Evolutionary conservation across 208 protist species (phyloP).

Genomic region (Herpetomonas samuelpessoai): DNA sequence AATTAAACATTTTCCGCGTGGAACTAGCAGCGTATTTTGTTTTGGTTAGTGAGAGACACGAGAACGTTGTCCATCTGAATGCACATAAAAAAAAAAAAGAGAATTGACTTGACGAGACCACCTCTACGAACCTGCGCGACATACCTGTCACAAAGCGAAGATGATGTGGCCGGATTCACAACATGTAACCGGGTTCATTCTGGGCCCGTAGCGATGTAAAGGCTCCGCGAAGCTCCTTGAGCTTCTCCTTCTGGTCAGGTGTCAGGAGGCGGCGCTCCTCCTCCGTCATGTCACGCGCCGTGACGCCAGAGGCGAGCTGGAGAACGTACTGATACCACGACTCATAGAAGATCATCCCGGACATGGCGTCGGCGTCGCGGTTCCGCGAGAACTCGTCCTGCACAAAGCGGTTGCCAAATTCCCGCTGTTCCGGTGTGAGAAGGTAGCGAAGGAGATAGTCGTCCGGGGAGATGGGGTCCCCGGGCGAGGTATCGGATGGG

Average conservation of each 20-base stretch:
- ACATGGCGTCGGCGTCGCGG: constrained; percentile 57
- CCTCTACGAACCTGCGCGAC: neutral
- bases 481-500: neutral
- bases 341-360: constrained; percentile 72
- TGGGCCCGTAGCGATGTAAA: constrained; percentile 30
- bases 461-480: constrained; percentile 7
- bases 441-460: constrained; percentile 52
- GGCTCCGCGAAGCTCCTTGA: constrained; percentile 56
- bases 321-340: constrained; percentile 87
- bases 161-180: constrained; percentile 7
- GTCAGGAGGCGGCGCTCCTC: constrained; percentile 67
- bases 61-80: too few relatives aligned
- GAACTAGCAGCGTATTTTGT: too few relatives aligned
- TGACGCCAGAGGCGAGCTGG: constrained; percentile 72
- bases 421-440: constrained; percentile 64
- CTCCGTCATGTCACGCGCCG: constrained; percentile 65
- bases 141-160: neutral
- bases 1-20: too few relatives aligned
- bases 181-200: constrained; percentile 31
- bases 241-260: constrained; percentile 71
- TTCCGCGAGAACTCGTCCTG: constrained; percentile 74
- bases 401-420: constrained; percentile 87
- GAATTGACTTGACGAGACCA: constrained; percentile 1
- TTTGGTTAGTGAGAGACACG: too few relatives aligned
- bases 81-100: too few relatives aligned